Percentiles rank a stretch among this genome's conserved stretches.
These are phyloP conservation scores for Hyphodiscus hymeniophilus DNA, from an alignment of 495 filamentous ascomycete species.

Conservation along the genomic window DNA sequence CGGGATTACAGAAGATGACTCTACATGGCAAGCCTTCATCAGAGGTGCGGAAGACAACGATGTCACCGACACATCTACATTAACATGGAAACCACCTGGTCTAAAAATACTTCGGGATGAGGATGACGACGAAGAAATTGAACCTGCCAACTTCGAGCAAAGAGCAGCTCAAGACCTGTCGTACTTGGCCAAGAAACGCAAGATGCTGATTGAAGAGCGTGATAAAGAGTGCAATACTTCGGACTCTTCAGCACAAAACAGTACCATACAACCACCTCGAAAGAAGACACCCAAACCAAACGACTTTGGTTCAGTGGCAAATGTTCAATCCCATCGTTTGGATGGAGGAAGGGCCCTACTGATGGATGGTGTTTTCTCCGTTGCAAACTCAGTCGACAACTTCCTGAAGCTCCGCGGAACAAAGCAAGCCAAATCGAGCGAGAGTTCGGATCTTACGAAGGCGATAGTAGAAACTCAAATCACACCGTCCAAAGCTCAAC, in stretches of 20 bases:
- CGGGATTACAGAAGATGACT: constrained; percentile 25
- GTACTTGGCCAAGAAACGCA: constrained; percentile 17
- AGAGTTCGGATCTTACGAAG: constrained; percentile 22
- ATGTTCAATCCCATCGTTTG: background rate
- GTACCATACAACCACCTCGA: background rate
- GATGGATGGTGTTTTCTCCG: constrained; percentile 19
- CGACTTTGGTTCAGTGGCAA: background rate
- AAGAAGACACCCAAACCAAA: constrained; percentile 2
- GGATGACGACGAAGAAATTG: constrained; percentile 39
- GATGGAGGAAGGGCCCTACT: background rate
- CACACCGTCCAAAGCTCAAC: background rate
- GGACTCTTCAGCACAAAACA: background rate
- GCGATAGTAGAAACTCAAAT: background rate
- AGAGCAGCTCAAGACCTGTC: constrained; percentile 7
- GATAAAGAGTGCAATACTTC: background rate
- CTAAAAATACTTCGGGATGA: constrained; percentile 41
- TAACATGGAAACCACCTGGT: constrained; percentile 42
- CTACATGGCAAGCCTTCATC: constrained; percentile 21
- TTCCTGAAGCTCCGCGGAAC: constrained; percentile 34
- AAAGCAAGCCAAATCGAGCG: constrained; percentile 26
- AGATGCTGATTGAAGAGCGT: constrained; percentile 11
- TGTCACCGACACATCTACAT: constrained; percentile 26
- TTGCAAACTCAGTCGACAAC: constrained; percentile 30
- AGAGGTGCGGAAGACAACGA: constrained; percentile 12
- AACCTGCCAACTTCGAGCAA: constrained; percentile 10